Conservation (phyloP, 176 grass and related monocot genomes). For the Typha latifolia region DNA sequence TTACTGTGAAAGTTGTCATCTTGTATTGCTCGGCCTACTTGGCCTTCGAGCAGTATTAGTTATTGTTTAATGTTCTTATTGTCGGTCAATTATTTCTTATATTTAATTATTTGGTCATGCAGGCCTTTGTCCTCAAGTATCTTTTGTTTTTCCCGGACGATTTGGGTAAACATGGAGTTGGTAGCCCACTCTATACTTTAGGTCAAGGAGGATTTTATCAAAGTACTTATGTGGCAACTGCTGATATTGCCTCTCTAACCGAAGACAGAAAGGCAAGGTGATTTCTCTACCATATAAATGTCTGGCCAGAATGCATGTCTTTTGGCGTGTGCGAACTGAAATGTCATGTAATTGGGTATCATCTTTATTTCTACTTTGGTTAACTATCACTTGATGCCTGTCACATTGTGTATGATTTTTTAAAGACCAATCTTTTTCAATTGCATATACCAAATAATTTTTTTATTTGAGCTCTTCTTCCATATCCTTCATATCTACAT, state of each 20-base stretch:
- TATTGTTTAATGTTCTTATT: not conserved
- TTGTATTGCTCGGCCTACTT: not conserved
- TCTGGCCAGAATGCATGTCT: not conserved
- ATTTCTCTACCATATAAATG: constrained; percentile 20
- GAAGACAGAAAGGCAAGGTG: constrained; percentile 86
- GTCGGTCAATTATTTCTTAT: not conserved
- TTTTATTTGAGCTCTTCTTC: not conserved
- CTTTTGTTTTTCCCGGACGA: constrained; percentile 82
- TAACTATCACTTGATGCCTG: no score
- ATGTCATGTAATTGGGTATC: no score
- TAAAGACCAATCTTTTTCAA: no score
- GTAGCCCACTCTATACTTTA: constrained; percentile 33
- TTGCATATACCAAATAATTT: not conserved
- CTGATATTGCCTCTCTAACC: constrained; percentile 72
- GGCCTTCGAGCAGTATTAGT: not conserved
- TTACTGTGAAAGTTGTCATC: not conserved
- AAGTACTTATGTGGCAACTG: constrained; percentile 40
- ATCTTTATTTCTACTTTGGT: no score
- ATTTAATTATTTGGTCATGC: constrained; percentile 30
- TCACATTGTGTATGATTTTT: no score
- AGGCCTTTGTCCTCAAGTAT: constrained; percentile 98
- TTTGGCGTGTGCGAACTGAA: no score
- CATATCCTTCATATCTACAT: not conserved
- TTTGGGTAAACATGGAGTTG: constrained; percentile 53
- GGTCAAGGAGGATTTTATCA: constrained; percentile 50